Evolutionary conservation across 2,329 filamentous ascomycete species (phyloP).

Genomic region (Xylariaceae sp.): DNA sequence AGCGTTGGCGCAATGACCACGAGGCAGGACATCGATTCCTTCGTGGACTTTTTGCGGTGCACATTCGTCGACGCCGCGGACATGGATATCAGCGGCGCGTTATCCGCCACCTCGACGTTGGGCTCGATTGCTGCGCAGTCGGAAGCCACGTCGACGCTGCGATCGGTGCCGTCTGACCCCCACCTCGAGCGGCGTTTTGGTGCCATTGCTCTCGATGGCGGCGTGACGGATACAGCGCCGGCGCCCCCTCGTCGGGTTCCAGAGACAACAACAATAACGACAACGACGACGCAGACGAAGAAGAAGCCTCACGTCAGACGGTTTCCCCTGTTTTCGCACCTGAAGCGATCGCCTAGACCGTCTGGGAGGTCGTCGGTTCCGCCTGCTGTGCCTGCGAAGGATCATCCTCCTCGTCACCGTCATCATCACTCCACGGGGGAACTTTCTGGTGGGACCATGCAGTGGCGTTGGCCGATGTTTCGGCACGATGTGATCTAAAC

Average conservation of each 20-base stretch:
- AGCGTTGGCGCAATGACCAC: constrained; percentile 60
- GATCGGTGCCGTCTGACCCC: constrained; percentile 15
- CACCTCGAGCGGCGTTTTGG: constrained; percentile 6
- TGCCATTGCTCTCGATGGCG: background rate
- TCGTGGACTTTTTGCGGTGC: constrained; percentile 43
- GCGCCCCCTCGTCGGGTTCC: constrained; percentile 3
- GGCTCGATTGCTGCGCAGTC: constrained; percentile 10
- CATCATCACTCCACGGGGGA: background rate
- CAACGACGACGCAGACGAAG: too few species aligned
- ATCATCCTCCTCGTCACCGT: background rate
- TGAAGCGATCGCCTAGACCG: constrained; percentile 10
- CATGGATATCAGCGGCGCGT: constrained; percentile 15
- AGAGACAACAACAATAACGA: background rate
- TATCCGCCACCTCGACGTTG: constrained; percentile 17
- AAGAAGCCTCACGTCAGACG: constrained; percentile 9
- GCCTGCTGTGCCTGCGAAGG: constrained; percentile 9
- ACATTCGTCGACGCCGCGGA: constrained; percentile 32
- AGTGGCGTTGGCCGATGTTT: background rate
- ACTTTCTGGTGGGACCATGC: background rate
- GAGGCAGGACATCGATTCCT: constrained; percentile 46
- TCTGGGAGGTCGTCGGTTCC: background rate
- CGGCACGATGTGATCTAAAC: background rate
- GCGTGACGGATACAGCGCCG: background rate
- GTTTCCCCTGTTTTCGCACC: constrained; percentile 14
- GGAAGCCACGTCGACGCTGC: constrained; percentile 14